Percentiles rank a stretch among this genome's conserved stretches.
Conservation (phyloP, 148 eudicot genomes). For the Rhododendron mucronatum region DNA sequence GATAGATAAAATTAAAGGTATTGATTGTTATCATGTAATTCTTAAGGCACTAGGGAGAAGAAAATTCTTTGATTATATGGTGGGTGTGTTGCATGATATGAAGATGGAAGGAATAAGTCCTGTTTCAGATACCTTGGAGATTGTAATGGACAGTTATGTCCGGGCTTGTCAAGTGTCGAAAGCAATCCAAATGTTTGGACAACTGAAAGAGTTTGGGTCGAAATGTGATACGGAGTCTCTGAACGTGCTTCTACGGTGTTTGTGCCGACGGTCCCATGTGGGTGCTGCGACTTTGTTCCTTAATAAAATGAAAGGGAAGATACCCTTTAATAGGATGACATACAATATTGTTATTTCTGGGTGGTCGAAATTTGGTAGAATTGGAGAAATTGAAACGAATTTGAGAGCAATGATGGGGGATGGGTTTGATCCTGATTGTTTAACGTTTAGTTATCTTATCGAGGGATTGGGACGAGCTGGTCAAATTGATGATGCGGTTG, state of each 20-base stretch:
- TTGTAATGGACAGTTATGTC: conserved; percentile 70
- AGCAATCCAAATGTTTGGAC: conserved; percentile 53
- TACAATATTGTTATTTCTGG: conserved; percentile 70
- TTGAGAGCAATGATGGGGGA: conserved; percentile 70
- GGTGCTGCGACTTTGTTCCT: conserved; percentile 55
- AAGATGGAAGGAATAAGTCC: conserved; percentile 28
- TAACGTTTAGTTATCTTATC: conserved; percentile 61
- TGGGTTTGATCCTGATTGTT: conserved; percentile 56
- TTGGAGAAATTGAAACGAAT: conserved; percentile 56
- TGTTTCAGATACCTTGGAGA: conserved; percentile 40
- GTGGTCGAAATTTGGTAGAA: conserved; percentile 67
- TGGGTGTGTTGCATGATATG: conserved; percentile 51
- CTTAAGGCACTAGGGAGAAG: conserved; percentile 80
- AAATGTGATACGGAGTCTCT: conserved; percentile 44
- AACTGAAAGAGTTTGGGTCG: conserved; percentile 55
- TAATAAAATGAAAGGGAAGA: conserved; percentile 55
- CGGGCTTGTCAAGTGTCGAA: conserved; percentile 46
- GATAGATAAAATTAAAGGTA: conserved; percentile 17
- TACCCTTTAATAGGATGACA: conserved; percentile 34
- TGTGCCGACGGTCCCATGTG: conserved; percentile 54
- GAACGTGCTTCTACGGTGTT: conserved; percentile 59
- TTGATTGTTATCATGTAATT: conserved; percentile 46
- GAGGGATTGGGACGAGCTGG: conserved; percentile 86
- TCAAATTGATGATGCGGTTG: conserved; percentile 59
- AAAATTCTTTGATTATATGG: conserved; percentile 57